Evolutionary conservation across 306 rosid species (phyloP).

Genomic region (Acmispon strigosus): DNA sequence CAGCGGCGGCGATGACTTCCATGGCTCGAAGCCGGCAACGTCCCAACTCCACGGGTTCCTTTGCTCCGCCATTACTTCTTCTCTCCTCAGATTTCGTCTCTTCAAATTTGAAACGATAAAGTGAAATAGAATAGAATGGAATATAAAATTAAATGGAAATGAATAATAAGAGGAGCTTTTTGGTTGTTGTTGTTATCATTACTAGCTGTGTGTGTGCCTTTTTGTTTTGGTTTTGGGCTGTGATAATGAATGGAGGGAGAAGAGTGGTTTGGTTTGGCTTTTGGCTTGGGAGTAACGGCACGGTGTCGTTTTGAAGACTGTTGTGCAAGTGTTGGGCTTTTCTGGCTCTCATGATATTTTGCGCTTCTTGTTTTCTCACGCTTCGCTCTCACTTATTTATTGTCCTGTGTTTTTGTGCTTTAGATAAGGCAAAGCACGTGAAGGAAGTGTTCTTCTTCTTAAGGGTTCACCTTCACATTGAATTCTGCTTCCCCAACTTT

Average conservation of each 20-base stretch:
- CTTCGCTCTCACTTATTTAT: conserved; percentile 47
- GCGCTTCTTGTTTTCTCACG: conserved; percentile 48
- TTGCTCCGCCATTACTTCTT: conserved; percentile 63
- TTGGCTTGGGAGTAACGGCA: neutral
- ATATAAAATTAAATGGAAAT: neutral
- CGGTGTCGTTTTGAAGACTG: conserved; percentile 43
- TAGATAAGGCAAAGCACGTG: conserved; percentile 30
- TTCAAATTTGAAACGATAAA: conserved; percentile 28
- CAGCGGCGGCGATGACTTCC: conserved; percentile 42
- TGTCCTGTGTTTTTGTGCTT: neutral
- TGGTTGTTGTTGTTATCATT: neutral
- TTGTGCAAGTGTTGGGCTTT: conserved; percentile 13
- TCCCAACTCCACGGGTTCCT: conserved; percentile 97
- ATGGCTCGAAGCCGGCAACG: conserved; percentile 85
- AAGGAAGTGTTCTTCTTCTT: conserved; percentile 15
- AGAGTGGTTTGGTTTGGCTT: neutral
- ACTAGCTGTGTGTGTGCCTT: neutral
- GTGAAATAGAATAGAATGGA: neutral
- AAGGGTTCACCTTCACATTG: conserved; percentile 7
- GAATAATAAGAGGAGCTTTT: conserved; percentile 8
- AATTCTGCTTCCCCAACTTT: neutral
- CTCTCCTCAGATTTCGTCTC: conserved; percentile 13
- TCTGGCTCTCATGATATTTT: conserved; percentile 39
- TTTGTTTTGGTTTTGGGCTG: neutral
- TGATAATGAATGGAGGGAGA: conserved; percentile 56